Evolutionary conservation across 139 green algal species (phyloP).

Genomic region (Chlamydomonas sphaeroides): DNA sequence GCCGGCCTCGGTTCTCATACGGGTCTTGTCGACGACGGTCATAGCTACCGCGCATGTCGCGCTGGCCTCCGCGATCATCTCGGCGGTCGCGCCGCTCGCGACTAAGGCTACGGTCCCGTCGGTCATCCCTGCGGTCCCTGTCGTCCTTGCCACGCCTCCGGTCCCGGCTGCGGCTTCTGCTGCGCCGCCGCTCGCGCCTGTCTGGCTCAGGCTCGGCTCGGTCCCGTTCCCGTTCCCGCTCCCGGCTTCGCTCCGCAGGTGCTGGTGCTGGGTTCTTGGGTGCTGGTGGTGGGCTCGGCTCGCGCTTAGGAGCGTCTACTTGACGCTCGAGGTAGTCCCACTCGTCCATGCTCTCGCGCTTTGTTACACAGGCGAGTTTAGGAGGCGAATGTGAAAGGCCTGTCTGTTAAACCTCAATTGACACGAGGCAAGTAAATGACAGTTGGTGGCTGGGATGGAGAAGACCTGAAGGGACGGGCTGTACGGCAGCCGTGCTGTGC

Average conservation of each 20-base stretch:
- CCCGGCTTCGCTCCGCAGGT: not conserved
- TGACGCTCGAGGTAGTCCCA: conserved; percentile 53
- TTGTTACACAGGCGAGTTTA: no score
- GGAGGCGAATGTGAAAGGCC: no score
- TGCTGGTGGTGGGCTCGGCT: no score
- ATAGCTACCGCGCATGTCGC: no score
- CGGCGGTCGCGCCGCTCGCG: conserved; percentile 16
- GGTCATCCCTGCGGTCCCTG: not conserved
- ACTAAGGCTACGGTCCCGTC: not conserved
- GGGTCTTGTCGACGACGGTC: no score
- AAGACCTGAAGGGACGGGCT: no score
- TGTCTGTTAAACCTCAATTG: no score
- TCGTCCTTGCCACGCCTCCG: conserved; percentile 20
- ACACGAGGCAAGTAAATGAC: no score
- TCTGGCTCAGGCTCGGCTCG: conserved; percentile 15
- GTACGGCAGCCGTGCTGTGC: no score
- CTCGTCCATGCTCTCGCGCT: conserved; percentile 36
- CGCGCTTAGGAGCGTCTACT: conserved; percentile 36
- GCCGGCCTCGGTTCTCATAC: not conserved
- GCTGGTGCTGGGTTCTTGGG: not conserved
- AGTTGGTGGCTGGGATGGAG: no score
- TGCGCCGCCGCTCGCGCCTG: conserved; percentile 1
- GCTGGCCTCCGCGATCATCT: conserved; percentile 8
- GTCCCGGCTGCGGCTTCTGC: conserved; percentile 32
- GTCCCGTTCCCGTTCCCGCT: conserved; percentile 8